Conservation (phyloP, 257 asterid genomes). For the Cynanchum wilfordii region DNA sequence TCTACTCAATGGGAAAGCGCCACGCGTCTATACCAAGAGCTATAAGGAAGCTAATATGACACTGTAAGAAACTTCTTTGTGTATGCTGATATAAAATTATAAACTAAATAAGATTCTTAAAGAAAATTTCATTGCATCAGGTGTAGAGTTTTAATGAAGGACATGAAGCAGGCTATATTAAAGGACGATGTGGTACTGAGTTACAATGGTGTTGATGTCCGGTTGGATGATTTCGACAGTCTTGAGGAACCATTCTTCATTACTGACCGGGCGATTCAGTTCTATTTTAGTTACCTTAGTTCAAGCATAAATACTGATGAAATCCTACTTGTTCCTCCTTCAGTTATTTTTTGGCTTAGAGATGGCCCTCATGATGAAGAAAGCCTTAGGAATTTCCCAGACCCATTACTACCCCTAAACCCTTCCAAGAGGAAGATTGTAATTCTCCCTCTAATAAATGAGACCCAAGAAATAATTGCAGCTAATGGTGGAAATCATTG, state of each 20-base stretch:
- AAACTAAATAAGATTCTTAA: background rate
- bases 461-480: conserved; percentile 39
- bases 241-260: conserved; percentile 65
- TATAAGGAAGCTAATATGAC: no score
- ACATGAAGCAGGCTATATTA: conserved; percentile 30
- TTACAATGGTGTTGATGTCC: conserved; percentile 67
- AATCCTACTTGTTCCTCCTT: conserved; percentile 65
- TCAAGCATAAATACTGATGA: conserved; percentile 46
- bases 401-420: conserved; percentile 41
- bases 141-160: background rate
- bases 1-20: conserved; percentile 30
- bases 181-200: conserved; percentile 62
- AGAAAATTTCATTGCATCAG: background rate
- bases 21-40: no score
- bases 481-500: conserved; percentile 87
- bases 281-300: conserved; percentile 66
- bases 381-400: conserved; percentile 49
- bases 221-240: conserved; percentile 64
- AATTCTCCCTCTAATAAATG: conserved; percentile 60
- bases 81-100: no score
- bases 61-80: no score
- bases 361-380: conserved; percentile 49
- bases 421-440: conserved; percentile 49
- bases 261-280: conserved; percentile 78
- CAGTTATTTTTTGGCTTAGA: conserved; percentile 79